Evolutionary conservation across 2,329 filamentous ascomycete species (phyloP), one percentile per base, ranked within the genome.

Genomic region (Sclerotinia trifoliorum): DNA sequence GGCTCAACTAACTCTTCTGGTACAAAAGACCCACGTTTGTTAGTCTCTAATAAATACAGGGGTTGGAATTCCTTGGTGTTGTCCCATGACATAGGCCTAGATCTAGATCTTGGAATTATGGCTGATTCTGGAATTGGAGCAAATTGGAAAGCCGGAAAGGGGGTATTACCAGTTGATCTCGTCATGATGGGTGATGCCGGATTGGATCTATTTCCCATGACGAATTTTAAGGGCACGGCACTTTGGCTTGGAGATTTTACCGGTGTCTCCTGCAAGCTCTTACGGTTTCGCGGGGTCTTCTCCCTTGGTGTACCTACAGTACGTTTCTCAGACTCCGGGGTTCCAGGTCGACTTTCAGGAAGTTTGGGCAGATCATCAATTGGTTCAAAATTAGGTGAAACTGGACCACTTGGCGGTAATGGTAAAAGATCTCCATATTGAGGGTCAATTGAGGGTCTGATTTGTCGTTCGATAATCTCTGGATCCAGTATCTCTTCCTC

Each of bases 11-110:
- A 70, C 51, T 80, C 77, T 21, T 74, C 60, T 15, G 69, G 52
- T 19, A 68, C 65, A 58, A 66, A 67, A 26, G 72, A 75, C 13
- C 68, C 70, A 48, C 73, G 71, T 57, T 72, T 71, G 19, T 77
- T 77, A 24, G 75, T 79, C 78, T 96, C 91, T 8, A 96, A 86
- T 29, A 97, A 87, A 78, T 91, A 94, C 11, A 97, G 81, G 0
- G 94, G 94, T 73, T 91, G 89, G 74, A 94, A 89, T 76, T 95
- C 92, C 66, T 85, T 85, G 24, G 83, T 84, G 51, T 68, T 86
- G 56, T 88, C 86, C 86, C 86, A 89, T 0, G 86, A 88, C 17
- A 81, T 86, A 17, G 86, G 86, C 6, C 87, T 82, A 29, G 81
- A 75, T 54, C 79, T 76, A 62, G 79, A 78, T 72, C 80, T 82